These are phyloP conservation scores for Styphnolobium japonicum DNA, from an alignment of 306 rosid genomes.

Conservation along the genomic window DNA sequence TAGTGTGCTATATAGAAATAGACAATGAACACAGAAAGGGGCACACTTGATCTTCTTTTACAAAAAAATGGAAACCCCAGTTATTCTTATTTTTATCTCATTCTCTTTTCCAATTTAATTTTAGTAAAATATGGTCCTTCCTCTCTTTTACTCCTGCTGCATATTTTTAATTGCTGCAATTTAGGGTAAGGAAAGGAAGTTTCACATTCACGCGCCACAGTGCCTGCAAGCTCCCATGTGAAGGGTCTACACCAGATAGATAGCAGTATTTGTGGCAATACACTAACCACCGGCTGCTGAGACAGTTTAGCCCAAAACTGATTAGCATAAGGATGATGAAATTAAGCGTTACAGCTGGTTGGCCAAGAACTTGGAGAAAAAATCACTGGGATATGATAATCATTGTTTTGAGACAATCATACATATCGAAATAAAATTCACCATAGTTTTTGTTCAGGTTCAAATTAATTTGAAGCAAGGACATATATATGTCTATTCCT, in stretches of 20 bases:
- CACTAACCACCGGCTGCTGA: conserved; percentile 30
- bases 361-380: conserved; percentile 17
- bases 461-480: background rate
- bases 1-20: conserved; percentile 44
- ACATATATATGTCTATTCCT: background rate
- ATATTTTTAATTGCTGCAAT: conserved; percentile 13
- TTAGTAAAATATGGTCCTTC: conserved; percentile 9
- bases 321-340: conserved; percentile 13
- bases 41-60: conserved; percentile 38
- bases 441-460: background rate
- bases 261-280: conserved; percentile 31
- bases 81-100: conserved; percentile 31
- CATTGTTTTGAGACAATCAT: background rate
- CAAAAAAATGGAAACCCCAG: conserved; percentile 55
- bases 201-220: conserved; percentile 8
- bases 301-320: conserved; percentile 35
- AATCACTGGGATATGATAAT: background rate
- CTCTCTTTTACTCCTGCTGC: background rate
- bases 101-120: conserved; percentile 42
- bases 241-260: conserved; percentile 13
- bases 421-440: background rate
- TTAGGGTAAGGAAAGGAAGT: conserved; percentile 26
- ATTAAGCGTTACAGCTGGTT: conserved; percentile 19
- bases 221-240: conserved; percentile 39
- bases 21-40: conserved; percentile 35